Percentiles rank a stretch among this genome's conserved stretches.
These are phyloP conservation scores for Capsicum pubescens DNA, from an alignment of 257 asterid species.

Conservation along the genomic window DNA sequence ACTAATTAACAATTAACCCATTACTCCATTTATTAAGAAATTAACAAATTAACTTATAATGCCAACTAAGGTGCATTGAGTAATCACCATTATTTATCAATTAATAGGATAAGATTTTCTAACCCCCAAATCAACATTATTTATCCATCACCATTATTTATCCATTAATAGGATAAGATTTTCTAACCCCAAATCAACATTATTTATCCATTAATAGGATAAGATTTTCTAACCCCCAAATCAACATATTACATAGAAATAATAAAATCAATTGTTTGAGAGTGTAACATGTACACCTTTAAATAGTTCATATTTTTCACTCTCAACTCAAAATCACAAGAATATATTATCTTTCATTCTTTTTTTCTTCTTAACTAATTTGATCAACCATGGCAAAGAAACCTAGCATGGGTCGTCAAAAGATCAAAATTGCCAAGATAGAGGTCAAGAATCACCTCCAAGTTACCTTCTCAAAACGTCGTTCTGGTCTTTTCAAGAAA, in stretches of 20 bases:
- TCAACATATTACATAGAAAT: constrained; percentile 42
- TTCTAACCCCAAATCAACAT: no score
- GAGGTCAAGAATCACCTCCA: constrained; percentile 67
- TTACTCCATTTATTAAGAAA: no score
- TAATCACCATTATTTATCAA: constrained; percentile 34
- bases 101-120: constrained; percentile 46
- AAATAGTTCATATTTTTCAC: background rate
- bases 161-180: no score
- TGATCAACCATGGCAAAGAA: constrained; percentile 56
- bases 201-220: no score
- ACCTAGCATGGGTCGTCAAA: constrained; percentile 73
- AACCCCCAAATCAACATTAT: no score
- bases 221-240: no score
- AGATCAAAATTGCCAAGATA: constrained; percentile 78
- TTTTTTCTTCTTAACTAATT: background rate
- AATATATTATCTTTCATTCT: background rate
- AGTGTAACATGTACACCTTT: background rate
- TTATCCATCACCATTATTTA: no score
- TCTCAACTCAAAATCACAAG: background rate
- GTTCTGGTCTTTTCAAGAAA: constrained; percentile 72
- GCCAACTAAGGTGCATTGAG: constrained; percentile 38
- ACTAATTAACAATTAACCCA: no score
- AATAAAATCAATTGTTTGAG: no score
- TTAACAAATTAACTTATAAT: constrained; percentile 21
- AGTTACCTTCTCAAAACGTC: constrained; percentile 78